Percentiles rank a stretch among this genome's conserved stretches.
phyloP scores from a whole-genome alignment of 192 early-diverging fungal genomes.

The Linnemannia schmuckeri region DNA sequence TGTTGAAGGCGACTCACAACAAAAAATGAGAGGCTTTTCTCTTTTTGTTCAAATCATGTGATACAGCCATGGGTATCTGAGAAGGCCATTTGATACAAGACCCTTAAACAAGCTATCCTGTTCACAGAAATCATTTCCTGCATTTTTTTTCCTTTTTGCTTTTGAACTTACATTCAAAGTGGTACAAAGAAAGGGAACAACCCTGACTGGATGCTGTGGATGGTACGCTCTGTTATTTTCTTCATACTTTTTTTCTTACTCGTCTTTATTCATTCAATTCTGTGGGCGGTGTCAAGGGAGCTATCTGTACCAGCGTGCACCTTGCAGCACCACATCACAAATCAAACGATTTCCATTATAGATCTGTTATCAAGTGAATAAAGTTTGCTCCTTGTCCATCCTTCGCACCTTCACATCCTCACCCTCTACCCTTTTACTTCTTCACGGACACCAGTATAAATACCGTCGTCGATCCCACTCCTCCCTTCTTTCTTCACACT shows the following conservation, averaged over 20 bases:
- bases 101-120: background rate
- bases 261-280: background rate
- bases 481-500: background rate
- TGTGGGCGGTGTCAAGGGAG: background rate
- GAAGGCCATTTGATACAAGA: background rate
- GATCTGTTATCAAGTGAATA: constrained; percentile 4
- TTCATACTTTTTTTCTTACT: background rate
- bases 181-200: too few relatives aligned
- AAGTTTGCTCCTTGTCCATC: background rate
- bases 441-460: constrained; percentile 1
- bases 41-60: background rate
- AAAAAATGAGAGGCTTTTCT: constrained; percentile 6
- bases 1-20: background rate
- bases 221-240: background rate
- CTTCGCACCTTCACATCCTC: background rate
- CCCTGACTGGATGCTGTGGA: too few relatives aligned
- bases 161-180: too few relatives aligned
- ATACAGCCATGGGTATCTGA: background rate
- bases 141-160: too few relatives aligned
- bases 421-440: background rate
- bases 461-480: background rate
- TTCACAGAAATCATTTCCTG: too few relatives aligned
- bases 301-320: background rate
- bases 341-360: background rate
- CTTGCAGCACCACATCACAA: background rate